phyloP scores from a whole-genome alignment of 371 early-diverging fungal genomes.

The Smittium mucronatum region DNA sequence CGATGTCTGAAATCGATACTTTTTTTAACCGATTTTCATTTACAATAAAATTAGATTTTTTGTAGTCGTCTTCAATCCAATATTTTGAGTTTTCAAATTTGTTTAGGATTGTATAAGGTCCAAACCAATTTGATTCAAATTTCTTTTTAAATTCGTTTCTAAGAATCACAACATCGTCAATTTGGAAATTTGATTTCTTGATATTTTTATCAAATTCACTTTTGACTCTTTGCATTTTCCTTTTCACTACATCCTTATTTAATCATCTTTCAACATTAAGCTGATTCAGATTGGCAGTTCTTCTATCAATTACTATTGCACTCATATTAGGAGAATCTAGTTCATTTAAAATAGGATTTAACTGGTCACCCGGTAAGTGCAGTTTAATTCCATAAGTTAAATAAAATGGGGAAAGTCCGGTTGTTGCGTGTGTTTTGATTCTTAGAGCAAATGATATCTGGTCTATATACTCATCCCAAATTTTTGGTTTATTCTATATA shows the following conservation, averaged over 20 bases:
- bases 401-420: not conserved
- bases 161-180: not conserved
- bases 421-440: not conserved
- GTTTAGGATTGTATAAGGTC: slow-evolving; percentile 1
- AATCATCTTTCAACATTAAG: no score
- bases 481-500: not conserved
- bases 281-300: no score
- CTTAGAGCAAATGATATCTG: not conserved
- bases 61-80: no score
- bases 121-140: slow-evolving; percentile 5
- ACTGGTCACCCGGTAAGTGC: not conserved
- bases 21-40: no score
- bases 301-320: no score
- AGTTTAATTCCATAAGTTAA: slow-evolving; percentile 1
- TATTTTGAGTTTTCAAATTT: no score
- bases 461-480: slow-evolving; percentile 17
- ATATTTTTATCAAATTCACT: no score
- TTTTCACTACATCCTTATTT: no score
- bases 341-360: not conserved
- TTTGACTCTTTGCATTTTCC: no score
- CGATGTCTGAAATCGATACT: no score
- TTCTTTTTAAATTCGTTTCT: not conserved
- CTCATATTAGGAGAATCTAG: not conserved
- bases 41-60: no score
- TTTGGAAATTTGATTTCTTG: not conserved